Conservation (phyloP, 345 rosid species). For the Cardamine occulta region DNA sequence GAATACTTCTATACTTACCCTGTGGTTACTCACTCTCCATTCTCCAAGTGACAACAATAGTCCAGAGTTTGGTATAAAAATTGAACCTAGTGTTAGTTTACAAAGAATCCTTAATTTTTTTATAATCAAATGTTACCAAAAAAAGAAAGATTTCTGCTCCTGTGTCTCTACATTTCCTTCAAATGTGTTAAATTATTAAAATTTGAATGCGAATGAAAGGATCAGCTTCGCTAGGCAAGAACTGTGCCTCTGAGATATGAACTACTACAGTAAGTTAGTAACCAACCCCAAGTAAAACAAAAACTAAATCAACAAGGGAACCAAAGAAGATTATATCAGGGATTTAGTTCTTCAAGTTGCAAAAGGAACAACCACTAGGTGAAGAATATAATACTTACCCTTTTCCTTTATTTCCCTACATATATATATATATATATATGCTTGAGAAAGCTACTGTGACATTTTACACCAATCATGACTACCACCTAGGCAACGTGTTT, state of each 20-base stretch:
- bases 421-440: no score
- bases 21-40: background rate
- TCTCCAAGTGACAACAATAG: background rate
- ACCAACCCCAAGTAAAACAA: background rate
- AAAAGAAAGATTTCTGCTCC: background rate
- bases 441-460: slow-evolving; percentile 46
- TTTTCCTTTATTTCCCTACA: background rate
- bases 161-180: background rate
- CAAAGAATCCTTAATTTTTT: background rate
- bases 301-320: background rate
- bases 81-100: background rate
- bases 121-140: background rate
- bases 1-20: no score
- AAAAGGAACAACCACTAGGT: slow-evolving; percentile 47
- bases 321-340: background rate
- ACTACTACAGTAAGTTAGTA: background rate
- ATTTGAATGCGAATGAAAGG: background rate
- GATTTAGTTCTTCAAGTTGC: slow-evolving; percentile 45
- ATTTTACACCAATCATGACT: slow-evolving; percentile 61
- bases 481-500: slow-evolving; percentile 40
- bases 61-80: background rate
- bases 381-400: slow-evolving; percentile 42
- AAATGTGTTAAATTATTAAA: background rate
- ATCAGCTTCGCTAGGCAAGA: background rate
- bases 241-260: no score